Evolutionary conservation across 768 basidiomycete genomes (phyloP).

Genomic region (Sporobolomyces roseus): DNA sequence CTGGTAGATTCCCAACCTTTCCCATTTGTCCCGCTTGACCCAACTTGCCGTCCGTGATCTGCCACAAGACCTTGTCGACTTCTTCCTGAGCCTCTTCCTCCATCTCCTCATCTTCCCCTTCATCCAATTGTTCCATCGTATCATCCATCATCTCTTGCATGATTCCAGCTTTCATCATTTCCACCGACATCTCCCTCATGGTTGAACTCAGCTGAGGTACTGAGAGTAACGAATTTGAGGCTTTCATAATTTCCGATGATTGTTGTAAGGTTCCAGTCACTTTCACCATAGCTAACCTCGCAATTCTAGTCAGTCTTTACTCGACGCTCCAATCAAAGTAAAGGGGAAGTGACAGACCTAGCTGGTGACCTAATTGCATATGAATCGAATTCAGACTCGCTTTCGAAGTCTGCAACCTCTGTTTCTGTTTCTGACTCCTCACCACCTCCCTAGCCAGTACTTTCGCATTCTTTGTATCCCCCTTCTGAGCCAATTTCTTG

Average conservation of each 20-base stretch:
- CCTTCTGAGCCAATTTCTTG: constrained; percentile 83
- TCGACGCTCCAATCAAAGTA: no score
- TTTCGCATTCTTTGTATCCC: constrained; percentile 85
- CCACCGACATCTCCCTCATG: constrained; percentile 98
- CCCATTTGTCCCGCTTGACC: constrained; percentile 36
- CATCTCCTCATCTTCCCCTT: constrained; percentile 77
- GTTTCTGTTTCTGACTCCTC: constrained; percentile 87
- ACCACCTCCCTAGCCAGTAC: constrained; percentile 93
- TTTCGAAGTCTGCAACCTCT: constrained; percentile 84
- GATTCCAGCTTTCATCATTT: constrained; percentile 99
- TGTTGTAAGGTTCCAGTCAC: constrained; percentile 97
- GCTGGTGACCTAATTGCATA: constrained; percentile 81
- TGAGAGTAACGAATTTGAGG: constrained; percentile 86
- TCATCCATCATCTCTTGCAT: constrained; percentile 98
- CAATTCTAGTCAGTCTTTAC: no score
- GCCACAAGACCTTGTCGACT: constrained; percentile 92
- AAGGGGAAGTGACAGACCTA: no score
- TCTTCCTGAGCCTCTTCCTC: constrained; percentile 96
- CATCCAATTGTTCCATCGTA: constrained; percentile 63
- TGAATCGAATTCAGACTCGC: constrained; percentile 86
- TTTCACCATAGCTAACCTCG: constrained; percentile 77
- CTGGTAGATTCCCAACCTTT: constrained; percentile 43
- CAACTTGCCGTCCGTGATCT: constrained; percentile 71
- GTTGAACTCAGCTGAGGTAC: constrained; percentile 85
- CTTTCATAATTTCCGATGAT: constrained; percentile 97